These are phyloP conservation scores for Colletotrichum melonis DNA, from an alignment of 2,329 filamentous ascomycete genomes.

Conservation along the genomic window DNA sequence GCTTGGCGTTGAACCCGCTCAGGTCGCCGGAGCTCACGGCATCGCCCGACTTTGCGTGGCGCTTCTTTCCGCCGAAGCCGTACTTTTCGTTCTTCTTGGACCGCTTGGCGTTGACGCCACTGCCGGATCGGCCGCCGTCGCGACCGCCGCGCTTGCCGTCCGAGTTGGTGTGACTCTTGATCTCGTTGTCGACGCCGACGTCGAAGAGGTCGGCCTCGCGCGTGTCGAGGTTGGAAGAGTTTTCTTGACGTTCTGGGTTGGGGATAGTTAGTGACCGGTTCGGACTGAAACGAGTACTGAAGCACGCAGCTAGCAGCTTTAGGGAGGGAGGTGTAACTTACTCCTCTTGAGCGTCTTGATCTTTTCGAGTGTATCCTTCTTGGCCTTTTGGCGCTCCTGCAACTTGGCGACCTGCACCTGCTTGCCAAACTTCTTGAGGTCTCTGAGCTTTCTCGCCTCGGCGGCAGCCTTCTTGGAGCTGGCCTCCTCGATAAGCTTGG, in stretches of 20 bases:
- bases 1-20: conserved; percentile 81
- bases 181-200: conserved; percentile 81
- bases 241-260: conserved; percentile 81
- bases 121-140: conserved; percentile 50
- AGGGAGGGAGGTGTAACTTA: conserved; percentile 61
- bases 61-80: conserved; percentile 96
- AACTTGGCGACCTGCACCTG: conserved; percentile 96
- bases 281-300: neutral
- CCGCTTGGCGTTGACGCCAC: conserved; percentile 74
- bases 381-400: conserved; percentile 92
- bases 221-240: conserved; percentile 68
- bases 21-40: conserved; percentile 85
- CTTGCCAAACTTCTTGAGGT: conserved; percentile 99
- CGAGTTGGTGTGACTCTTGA: conserved; percentile 60
- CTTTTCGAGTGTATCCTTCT: conserved; percentile 94
- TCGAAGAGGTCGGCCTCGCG: conserved; percentile 93
- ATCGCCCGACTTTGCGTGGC: conserved; percentile 89
- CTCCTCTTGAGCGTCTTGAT: conserved; percentile 96
- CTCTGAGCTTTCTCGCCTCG: conserved; percentile 90
- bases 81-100: conserved; percentile 96
- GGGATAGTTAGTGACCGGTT: neutral
- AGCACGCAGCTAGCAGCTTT: neutral
- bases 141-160: conserved; percentile 51
- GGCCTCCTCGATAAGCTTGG: conserved; percentile 91
- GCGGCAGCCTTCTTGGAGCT: conserved; percentile 91